Conservation (phyloP, 1,284 basidiomycete genomes). For the Ustilago cynodontis region DNA sequence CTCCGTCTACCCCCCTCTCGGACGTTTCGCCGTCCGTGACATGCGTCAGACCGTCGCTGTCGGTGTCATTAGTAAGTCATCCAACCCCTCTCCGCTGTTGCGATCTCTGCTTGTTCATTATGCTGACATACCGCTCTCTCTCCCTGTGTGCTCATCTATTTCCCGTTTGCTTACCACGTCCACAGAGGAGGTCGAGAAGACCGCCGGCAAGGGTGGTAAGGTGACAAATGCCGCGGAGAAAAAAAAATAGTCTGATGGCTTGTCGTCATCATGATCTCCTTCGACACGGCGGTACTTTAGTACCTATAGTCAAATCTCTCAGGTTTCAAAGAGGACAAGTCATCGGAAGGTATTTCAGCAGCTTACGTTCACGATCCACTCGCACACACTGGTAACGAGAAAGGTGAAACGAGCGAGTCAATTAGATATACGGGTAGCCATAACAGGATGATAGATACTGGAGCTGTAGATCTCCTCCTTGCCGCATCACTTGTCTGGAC, state of each 20-base stretch:
- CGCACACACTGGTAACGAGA: too few relatives aligned
- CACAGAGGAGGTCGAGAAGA: constrained; percentile 17
- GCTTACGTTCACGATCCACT: too few relatives aligned
- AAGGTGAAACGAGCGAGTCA: too few relatives aligned
- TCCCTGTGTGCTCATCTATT: neutral
- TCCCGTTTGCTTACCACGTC: neutral
- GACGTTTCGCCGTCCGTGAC: constrained; percentile 84
- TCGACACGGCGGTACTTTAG: neutral
- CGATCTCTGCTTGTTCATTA: too few relatives aligned
- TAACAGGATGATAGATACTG: too few relatives aligned
- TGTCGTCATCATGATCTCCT: neutral
- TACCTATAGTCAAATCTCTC: too few relatives aligned
- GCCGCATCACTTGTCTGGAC: too few relatives aligned
- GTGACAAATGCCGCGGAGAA: constrained; percentile 95
- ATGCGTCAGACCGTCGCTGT: constrained; percentile 76
- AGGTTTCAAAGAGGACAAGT: too few relatives aligned
- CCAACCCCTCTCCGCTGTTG: too few relatives aligned
- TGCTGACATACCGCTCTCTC: neutral
- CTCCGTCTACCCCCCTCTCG: constrained; percentile 97
- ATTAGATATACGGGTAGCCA: too few relatives aligned
- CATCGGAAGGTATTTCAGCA: too few relatives aligned
- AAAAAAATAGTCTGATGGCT: constrained; percentile 25
- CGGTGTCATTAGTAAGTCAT: constrained; percentile 81
- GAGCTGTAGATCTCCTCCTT: too few relatives aligned
- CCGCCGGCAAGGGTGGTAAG: constrained; percentile 72